phyloP scores from a whole-genome alignment of 1,284 basidiomycete genomes.

The Flammula alnicola region DNA sequence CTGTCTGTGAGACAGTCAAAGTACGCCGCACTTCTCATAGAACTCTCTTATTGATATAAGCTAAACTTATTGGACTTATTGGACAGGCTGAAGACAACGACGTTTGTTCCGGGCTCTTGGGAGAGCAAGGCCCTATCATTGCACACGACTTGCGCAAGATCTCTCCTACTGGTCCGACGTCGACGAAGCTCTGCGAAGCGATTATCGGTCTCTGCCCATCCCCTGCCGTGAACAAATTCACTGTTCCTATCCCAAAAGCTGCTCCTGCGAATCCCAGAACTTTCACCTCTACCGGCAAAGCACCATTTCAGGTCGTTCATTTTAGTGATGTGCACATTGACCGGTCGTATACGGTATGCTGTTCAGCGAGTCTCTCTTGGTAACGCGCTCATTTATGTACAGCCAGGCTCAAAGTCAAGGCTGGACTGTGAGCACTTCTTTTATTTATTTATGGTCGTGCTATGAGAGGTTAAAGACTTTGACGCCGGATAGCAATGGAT shows the following conservation, averaged over 20 bases:
- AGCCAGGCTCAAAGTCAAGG: conserved; percentile 51
- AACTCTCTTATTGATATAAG: neutral
- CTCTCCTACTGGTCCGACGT: conserved; percentile 48
- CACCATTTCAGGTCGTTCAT: conserved; percentile 53
- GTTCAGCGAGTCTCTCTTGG: neutral
- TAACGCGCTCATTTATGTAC: neutral
- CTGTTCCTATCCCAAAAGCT: conserved; percentile 48
- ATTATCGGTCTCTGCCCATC: conserved; percentile 59
- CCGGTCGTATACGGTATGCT: conserved; percentile 49
- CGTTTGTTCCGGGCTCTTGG: conserved; percentile 58
- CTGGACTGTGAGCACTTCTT: conserved; percentile 44
- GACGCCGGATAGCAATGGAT: conserved; percentile 54
- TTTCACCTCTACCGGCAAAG: conserved; percentile 42
- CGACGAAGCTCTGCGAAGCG: conserved; percentile 59
- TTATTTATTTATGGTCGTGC: neutral
- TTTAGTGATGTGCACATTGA: conserved; percentile 63
- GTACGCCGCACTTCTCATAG: conserved; percentile 27
- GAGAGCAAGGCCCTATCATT: conserved; percentile 57
- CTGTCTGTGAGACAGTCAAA: conserved; percentile 45
- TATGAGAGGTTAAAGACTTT: too few species aligned
- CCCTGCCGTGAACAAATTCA: conserved; percentile 46
- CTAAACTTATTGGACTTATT: neutral
- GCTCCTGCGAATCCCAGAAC: conserved; percentile 40
- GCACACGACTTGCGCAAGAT: conserved; percentile 60
- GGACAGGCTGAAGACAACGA: conserved; percentile 45